Evolutionary conservation across 495 filamentous ascomycete genomes (phyloP).

Genomic region (Acidomyces sp.): DNA sequence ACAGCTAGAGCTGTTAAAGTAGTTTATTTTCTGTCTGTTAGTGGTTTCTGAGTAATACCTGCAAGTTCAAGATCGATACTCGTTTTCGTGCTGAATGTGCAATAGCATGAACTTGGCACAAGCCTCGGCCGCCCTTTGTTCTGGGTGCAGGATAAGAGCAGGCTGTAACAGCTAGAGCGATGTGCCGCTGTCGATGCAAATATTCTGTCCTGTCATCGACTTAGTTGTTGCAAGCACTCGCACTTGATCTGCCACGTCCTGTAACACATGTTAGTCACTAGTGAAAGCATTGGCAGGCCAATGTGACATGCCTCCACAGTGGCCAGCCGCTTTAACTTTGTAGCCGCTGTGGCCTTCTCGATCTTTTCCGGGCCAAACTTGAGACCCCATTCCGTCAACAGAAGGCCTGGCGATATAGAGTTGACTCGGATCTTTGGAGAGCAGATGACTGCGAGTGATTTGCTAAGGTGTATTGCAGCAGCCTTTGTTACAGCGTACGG

Average conservation of each 20-base stretch:
- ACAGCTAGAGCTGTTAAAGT: too few relatives aligned
- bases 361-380: slow-evolving; percentile 36
- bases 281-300: neutral
- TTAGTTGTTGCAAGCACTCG: slow-evolving; percentile 24
- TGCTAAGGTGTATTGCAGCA: slow-evolving; percentile 43
- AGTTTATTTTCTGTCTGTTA: too few relatives aligned
- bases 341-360: slow-evolving; percentile 31
- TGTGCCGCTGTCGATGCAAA: slow-evolving; percentile 25
- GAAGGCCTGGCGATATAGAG: slow-evolving; percentile 38
- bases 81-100: too few relatives aligned
- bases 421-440: slow-evolving; percentile 43
- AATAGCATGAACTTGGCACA: too few relatives aligned
- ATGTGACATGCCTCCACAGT: slow-evolving; percentile 34
- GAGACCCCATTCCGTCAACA: slow-evolving; percentile 39
- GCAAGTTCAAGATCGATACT: too few relatives aligned
- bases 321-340: slow-evolving; percentile 38
- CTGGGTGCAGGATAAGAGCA: too few relatives aligned
- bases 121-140: too few relatives aligned
- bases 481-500: slow-evolving; percentile 33
- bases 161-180: slow-evolving; percentile 22
- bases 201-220: slow-evolving; percentile 30
- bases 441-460: slow-evolving; percentile 37
- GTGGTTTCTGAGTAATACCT: too few relatives aligned
- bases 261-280: slow-evolving; percentile 4
- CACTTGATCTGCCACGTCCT: slow-evolving; percentile 29